phyloP scores from a whole-genome alignment of 2,329 filamentous ascomycete genomes.

The Chrysoporthe austroafricana region DNA sequence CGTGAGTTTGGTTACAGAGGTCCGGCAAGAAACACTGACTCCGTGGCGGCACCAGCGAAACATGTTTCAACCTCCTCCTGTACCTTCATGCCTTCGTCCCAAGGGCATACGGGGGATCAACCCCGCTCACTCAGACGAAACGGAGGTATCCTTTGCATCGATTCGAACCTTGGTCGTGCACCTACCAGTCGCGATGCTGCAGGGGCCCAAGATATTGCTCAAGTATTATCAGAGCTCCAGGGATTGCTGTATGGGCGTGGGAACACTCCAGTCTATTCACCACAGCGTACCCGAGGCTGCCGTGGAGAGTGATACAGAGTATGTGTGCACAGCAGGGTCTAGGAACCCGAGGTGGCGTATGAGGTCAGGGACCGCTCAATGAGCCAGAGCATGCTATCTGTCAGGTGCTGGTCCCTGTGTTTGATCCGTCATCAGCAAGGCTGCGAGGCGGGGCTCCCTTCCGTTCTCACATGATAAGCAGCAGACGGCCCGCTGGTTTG shows the following conservation, averaged over 20 bases:
- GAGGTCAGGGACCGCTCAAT: neutral
- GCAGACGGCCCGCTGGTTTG: slow-evolving; percentile 12
- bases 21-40: neutral
- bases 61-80: slow-evolving; percentile 9
- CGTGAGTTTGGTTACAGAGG: neutral
- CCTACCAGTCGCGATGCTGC: neutral
- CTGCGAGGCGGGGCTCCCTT: neutral
- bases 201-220: neutral
- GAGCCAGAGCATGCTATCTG: neutral
- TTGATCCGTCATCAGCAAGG: neutral
- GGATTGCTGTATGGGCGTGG: neutral
- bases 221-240: too few relatives aligned
- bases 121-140: slow-evolving; percentile 3
- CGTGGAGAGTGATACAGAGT: neutral
- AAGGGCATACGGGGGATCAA: neutral
- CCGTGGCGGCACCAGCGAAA: slow-evolving; percentile 3
- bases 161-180: neutral
- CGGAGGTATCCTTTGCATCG: neutral
- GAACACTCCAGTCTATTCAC: neutral
- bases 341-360: neutral
- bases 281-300: neutral
- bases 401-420: neutral
- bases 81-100: slow-evolving; percentile 1
- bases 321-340: neutral
- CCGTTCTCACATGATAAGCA: neutral